Base-by-base conservation (phyloP, 169 alveolate genomes). In the Cryptosporidium muris region DNA sequence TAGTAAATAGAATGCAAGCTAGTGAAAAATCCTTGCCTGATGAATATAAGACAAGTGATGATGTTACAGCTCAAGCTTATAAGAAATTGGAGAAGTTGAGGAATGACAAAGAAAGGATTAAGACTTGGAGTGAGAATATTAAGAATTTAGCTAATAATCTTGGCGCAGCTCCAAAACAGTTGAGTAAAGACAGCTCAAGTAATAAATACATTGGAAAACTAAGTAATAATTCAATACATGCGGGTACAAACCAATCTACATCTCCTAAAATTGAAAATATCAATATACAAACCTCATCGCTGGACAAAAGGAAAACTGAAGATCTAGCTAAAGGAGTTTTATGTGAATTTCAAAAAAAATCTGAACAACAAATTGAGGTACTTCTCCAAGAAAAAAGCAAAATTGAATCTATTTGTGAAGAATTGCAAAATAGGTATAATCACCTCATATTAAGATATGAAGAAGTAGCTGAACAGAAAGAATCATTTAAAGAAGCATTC, bases 51-150 rank as follows among this genome's bases (percentile, higher is more conserved):
- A 25, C 25, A 25, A 25, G 25, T 25, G 25, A 25, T 25, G 49
- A 2, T 2, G 36, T 9, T 37, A 16, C 60, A 5, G 66, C 51
- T 16, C 36, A 52, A 25, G 40, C 54, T 40, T 14, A 42, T 56
- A 60, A 36, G 12, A 74, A 74, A 12, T 62, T 74, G 43, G 63
- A 74, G 49, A 56, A 37, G 7, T 52, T 74, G 9, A 56, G 49
- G 9, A 9, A 74, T 43, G 85, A 74, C 38, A 74, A 74, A 47
- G 85, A 74, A 74, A 74, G 42, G 60, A 74, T 74, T n/a, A 74
- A 74, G 42, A 63, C 54, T n/a, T 74, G 85, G 85, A 74, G 60
- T 58, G 85, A 74, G 8, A 74, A 74, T 58, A n/a, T 74, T 52
- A 58, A 66, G 14, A 74, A 74, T 12, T n/a, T 74, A 45, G 85